Percentiles rank a stretch among this genome's conserved stretches.
These are phyloP conservation scores for Penicillium nordicum DNA, from an alignment of 2,329 filamentous ascomycete species.

Conservation along the genomic window DNA sequence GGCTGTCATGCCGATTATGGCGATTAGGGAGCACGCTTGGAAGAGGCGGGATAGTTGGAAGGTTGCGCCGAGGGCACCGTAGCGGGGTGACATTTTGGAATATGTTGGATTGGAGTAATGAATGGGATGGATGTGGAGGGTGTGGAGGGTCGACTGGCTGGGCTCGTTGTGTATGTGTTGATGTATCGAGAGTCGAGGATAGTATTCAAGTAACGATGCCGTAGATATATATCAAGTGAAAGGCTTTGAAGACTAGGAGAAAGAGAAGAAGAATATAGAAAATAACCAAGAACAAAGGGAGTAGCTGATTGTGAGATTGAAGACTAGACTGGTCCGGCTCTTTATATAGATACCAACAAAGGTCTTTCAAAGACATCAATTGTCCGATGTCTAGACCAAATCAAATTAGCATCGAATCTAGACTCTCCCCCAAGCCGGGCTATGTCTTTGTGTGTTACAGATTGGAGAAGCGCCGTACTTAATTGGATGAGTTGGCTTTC, in stretches of 20 bases:
- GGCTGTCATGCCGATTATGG: constrained; percentile 74
- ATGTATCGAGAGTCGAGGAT: background rate
- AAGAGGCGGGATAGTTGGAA: constrained; percentile 71
- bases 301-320: constrained; percentile 6
- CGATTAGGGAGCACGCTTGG: constrained; percentile 67
- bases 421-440: constrained; percentile 3
- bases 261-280: background rate
- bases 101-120: background rate
- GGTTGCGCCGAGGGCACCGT: constrained; percentile 72
- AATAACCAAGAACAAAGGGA: constrained; percentile 1
- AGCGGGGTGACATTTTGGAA: constrained; percentile 34
- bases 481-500: background rate
- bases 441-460: constrained; percentile 8
- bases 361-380: background rate
- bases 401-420: constrained; percentile 15
- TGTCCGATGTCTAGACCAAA: constrained; percentile 13
- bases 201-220: background rate
- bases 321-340: constrained; percentile 1
- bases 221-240: background rate
- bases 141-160: background rate
- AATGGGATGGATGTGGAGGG: background rate
- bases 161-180: background rate
- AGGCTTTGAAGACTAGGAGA: background rate
- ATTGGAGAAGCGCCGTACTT: background rate
- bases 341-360: constrained; percentile 10